phyloP scores from a whole-genome alignment of 257 asterid species.

The Gentiana dahurica region DNA sequence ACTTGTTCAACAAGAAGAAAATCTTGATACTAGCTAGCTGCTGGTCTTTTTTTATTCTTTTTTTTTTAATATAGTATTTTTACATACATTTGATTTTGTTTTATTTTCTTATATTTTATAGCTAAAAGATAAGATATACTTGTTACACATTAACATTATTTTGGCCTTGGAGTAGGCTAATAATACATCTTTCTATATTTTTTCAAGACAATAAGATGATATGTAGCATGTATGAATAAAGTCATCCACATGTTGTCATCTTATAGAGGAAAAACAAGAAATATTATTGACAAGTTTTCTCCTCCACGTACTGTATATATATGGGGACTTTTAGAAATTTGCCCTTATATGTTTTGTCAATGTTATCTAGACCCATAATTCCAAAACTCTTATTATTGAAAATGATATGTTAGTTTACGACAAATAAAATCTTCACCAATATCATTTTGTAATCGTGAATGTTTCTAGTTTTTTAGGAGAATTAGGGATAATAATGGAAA shows the following conservation, averaged over 20 bases:
- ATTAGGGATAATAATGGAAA: too few species aligned
- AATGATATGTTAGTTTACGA: too few species aligned
- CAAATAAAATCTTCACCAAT: too few species aligned
- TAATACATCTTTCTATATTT: too few species aligned
- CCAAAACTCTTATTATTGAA: background rate
- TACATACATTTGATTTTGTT: background rate
- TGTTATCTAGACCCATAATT: background rate
- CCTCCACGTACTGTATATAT: slow-evolving; percentile 12
- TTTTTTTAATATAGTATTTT: background rate
- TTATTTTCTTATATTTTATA: too few species aligned
- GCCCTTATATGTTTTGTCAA: background rate
- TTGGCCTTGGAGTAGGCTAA: slow-evolving; percentile 4
- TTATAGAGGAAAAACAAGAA: slow-evolving; percentile 12
- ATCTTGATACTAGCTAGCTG: background rate
- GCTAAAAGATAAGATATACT: too few species aligned
- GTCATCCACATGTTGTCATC: slow-evolving; percentile 3
- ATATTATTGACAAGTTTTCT: slow-evolving; percentile 1
- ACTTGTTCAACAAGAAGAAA: slow-evolving; percentile 28
- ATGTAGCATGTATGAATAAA: background rate
- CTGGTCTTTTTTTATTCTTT: background rate
- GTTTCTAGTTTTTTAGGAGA: too few species aligned
- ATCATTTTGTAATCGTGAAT: too few species aligned
- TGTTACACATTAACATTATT: slow-evolving; percentile 1
- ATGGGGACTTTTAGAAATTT: slow-evolving; percentile 21
- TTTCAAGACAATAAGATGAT: too few species aligned